These are phyloP conservation scores for Neurospora sp. DNA, from an alignment of 495 filamentous ascomycete species.

Conservation along the genomic window DNA sequence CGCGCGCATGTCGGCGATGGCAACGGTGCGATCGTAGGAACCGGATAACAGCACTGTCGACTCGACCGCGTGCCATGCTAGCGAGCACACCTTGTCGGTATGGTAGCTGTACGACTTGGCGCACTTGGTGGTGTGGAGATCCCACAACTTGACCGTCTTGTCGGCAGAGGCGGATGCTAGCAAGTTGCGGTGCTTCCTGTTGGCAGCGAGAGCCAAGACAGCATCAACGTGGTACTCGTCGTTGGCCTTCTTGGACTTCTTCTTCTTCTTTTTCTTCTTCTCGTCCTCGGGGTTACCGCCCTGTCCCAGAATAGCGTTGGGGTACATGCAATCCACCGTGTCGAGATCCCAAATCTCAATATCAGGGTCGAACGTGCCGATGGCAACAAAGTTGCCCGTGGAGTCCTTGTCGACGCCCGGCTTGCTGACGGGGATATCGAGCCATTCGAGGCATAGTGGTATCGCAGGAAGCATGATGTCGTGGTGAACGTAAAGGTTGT, in stretches of 20 bases:
- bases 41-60: constrained; percentile 83
- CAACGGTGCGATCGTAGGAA: constrained; percentile 87
- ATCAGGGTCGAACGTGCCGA: constrained; percentile 95
- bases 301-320: constrained; percentile 91
- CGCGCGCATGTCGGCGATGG: constrained; percentile 86
- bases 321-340: constrained; percentile 92
- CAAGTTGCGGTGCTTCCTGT: constrained; percentile 84
- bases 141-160: constrained; percentile 96
- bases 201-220: constrained; percentile 79
- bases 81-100: constrained; percentile 90
- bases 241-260: constrained; percentile 75
- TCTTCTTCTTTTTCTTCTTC: constrained; percentile 69
- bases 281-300: constrained; percentile 42
- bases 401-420: constrained; percentile 43
- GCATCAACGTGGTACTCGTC: constrained; percentile 92
- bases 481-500: constrained; percentile 98
- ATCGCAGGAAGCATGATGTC: constrained; percentile 99
- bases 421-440: constrained; percentile 78
- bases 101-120: constrained; percentile 89
- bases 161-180: constrained; percentile 95
- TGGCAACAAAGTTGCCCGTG: constrained; percentile 77
- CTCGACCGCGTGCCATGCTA: constrained; percentile 84
- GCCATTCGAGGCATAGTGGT: constrained; percentile 90
- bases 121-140: constrained; percentile 80
- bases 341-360: constrained; percentile 99